These are phyloP conservation scores for Puya raimondii DNA, from an alignment of 176 grass and related monocot species.

Conservation along the genomic window DNA sequence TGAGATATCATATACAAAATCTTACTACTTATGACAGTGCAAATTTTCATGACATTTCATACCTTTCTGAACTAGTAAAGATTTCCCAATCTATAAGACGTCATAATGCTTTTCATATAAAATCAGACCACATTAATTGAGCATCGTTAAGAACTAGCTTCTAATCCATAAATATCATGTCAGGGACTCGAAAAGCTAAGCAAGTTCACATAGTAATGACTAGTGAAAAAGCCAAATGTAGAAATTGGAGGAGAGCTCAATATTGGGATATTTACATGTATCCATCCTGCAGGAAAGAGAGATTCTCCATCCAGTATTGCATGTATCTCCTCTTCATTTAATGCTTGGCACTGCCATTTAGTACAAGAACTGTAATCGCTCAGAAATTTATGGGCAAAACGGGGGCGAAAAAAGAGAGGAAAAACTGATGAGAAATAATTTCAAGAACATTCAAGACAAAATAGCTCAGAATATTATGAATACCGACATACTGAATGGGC, in stretches of 20 bases:
- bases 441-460: not conserved
- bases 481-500: constrained; percentile 90
- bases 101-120: no score
- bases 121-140: no score
- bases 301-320: constrained; percentile 73
- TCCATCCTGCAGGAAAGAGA: constrained; percentile 91
- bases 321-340: constrained; percentile 90
- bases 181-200: no score
- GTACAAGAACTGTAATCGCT: not conserved
- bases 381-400: not conserved
- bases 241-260: not conserved
- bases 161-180: no score
- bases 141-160: no score
- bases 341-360: constrained; percentile 67
- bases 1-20: no score
- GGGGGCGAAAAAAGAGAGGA: not conserved
- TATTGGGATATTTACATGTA: constrained; percentile 54
- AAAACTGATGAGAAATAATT: constrained; percentile 4
- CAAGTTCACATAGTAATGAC: not conserved
- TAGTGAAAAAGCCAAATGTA: not conserved
- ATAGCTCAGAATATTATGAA: not conserved
- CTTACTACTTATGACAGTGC: no score
- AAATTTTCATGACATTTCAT: no score
- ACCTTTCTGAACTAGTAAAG: no score
- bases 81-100: no score